Evolutionary conservation across 1,284 basidiomycete species (phyloP).

Genomic region (Lignosus rhinocerotis): DNA sequence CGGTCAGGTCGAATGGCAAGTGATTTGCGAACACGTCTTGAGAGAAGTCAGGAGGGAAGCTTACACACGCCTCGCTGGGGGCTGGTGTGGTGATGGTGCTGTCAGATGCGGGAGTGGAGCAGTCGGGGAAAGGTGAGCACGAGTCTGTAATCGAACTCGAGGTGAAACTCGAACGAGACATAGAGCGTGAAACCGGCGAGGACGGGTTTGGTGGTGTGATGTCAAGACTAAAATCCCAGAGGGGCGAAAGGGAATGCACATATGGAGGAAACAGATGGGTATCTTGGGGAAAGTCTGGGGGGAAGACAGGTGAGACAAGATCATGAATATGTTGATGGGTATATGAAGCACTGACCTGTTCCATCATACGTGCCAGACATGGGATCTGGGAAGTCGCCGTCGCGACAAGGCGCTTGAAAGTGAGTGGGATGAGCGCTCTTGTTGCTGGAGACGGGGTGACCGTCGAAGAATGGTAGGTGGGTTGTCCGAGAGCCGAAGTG

Average conservation of each 20-base stretch:
- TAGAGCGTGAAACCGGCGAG: slow-evolving; percentile 19
- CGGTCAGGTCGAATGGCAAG: slow-evolving; percentile 8
- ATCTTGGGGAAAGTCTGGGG: slow-evolving; percentile 3
- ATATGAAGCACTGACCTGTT: slow-evolving; percentile 8
- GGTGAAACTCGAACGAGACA: slow-evolving; percentile 22
- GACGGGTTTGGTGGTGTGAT: slow-evolving; percentile 1
- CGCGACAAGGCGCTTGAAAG: slow-evolving; percentile 4
- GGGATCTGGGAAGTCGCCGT: slow-evolving; percentile 1
- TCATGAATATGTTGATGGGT: background rate
- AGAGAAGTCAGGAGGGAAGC: slow-evolving; percentile 12
- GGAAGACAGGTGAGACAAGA: slow-evolving; percentile 1
- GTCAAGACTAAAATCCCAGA: background rate
- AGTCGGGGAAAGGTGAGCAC: slow-evolving; percentile 15
- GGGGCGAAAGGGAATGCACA: slow-evolving; percentile 2
- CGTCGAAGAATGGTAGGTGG: slow-evolving; percentile 1
- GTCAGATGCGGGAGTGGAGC: slow-evolving; percentile 20
- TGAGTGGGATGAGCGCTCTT: background rate
- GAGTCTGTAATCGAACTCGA: slow-evolving; percentile 10
- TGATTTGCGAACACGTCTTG: slow-evolving; percentile 11
- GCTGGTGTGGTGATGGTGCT: slow-evolving; percentile 22
- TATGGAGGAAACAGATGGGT: background rate
- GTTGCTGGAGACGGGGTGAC: background rate
- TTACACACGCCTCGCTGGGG: slow-evolving; percentile 16
- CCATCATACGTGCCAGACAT: slow-evolving; percentile 11
- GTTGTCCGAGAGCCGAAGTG: slow-evolving; percentile 2